Base-by-base conservation (phyloP, 2,329 filamentous ascomycete species). In the Coniella vitis region DNA sequence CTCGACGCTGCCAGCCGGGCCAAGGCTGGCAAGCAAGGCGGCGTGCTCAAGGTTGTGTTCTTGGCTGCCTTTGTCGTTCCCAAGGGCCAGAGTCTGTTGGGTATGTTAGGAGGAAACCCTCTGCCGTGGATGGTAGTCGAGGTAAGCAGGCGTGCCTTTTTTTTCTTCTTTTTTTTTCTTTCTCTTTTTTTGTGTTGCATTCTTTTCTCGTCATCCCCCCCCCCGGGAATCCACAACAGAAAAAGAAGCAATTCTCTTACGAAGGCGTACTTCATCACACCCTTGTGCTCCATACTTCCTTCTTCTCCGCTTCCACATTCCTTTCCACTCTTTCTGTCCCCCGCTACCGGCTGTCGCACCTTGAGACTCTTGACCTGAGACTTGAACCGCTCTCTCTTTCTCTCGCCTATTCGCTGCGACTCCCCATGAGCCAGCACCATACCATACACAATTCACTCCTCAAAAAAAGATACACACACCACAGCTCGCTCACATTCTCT, bases 21-120 rank as follows among this genome's bases (percentile, higher is more conserved):
- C 36, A 48, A 49, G 7, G 52, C 51, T 4, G 65, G 65, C 3
- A 56, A 63, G 52, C 61, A 58, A 35, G 66, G 66, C 4, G 66
- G 67, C 1, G 59, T 69, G 13, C 51, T 61, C 12, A 55, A 56
- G 42, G 52, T 57, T 16, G 61, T 61, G 7, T 68, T 64, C 46
- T 47, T 60, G 22, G 31, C 56, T 16, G 59, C 59, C 4, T 61
- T 61, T 31, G 54, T 60, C 4, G 51, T 54, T 9, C 56, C 57
- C 38, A 52, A 48, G 38, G 58, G 58, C 29, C 45, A 48, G 40
- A 56, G 48, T 46, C 39, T 58, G 22, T 45, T 55, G 34, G 50
- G 48, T 19, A 49, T 59, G 54, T 48, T 61, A 4, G 58, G 57
- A 5, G 57, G 57, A 8, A 21, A 56, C n/a, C 57, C 47, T 16